phyloP scores from a whole-genome alignment of 2,329 filamentous ascomycete species.

The Hymenoscyphus fraxineus region DNA sequence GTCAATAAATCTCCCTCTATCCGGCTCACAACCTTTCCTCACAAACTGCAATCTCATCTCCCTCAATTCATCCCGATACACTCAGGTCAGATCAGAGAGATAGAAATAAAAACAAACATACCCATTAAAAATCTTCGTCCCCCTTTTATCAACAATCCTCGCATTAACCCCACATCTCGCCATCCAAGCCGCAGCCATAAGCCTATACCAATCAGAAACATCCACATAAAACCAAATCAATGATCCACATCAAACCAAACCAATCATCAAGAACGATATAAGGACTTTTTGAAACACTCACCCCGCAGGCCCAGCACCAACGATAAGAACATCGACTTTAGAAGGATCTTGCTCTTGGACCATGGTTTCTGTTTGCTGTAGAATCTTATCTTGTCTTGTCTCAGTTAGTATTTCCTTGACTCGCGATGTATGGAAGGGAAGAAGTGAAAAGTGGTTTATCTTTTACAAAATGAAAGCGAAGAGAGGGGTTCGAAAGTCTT shows the following conservation, averaged over 20 bases:
- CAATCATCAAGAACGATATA: not conserved
- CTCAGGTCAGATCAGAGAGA: too few relatives aligned
- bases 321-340: conserved; percentile 43
- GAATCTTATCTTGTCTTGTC: too few relatives aligned
- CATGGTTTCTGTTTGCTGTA: not conserved
- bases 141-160: conserved; percentile 45
- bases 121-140: conserved; percentile 33
- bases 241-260: too few relatives aligned
- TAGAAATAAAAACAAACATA: not conserved
- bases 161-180: conserved; percentile 45
- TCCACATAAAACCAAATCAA: not conserved
- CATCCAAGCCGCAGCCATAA: conserved; percentile 49
- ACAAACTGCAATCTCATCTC: too few relatives aligned
- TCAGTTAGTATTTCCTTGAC: too few relatives aligned
- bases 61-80: not conserved
- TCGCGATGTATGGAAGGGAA: too few relatives aligned
- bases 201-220: conserved; percentile 21
- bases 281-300: not conserved
- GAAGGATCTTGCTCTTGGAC: not conserved
- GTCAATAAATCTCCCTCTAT: not conserved
- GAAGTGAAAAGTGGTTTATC: too few relatives aligned
- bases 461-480: too few relatives aligned
- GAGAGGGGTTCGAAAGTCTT: too few relatives aligned
- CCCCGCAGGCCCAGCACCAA: conserved; percentile 48
- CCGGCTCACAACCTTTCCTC: too few relatives aligned